These are phyloP conservation scores for Arthrocladium fulminans DNA, from an alignment of 2,329 filamentous ascomycete genomes.

Conservation along the genomic window DNA sequence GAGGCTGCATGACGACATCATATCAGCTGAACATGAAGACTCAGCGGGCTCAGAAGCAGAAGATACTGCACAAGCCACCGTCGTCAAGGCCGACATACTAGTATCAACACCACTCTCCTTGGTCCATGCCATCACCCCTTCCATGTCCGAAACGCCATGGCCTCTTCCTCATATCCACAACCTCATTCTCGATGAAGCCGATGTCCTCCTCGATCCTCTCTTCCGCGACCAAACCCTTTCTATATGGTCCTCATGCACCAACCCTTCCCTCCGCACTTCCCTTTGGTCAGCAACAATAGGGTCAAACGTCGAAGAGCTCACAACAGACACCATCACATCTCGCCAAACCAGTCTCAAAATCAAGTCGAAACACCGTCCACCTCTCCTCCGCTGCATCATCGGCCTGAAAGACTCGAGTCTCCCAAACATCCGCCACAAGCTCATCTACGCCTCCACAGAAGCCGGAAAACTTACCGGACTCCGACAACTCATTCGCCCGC, in stretches of 20 bases:
- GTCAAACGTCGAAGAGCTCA: slow-evolving; percentile 76
- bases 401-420: slow-evolving; percentile 93
- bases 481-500: slow-evolving; percentile 75
- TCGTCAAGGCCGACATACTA: slow-evolving; percentile 67
- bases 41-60: slow-evolving; percentile 33
- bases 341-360: slow-evolving; percentile 38
- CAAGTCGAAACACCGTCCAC: slow-evolving; percentile 28
- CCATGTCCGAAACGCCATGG: slow-evolving; percentile 30
- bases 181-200: slow-evolving; percentile 84
- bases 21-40: slow-evolving; percentile 30
- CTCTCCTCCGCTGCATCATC: slow-evolving; percentile 78
- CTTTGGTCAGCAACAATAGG: slow-evolving; percentile 98
- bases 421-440: slow-evolving; percentile 79
- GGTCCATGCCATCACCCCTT: slow-evolving; percentile 56
- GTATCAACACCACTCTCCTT: slow-evolving; percentile 73
- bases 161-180: slow-evolving; percentile 60
- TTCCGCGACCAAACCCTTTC: slow-evolving; percentile 82
- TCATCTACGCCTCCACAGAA: slow-evolving; percentile 86
- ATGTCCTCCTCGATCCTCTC: slow-evolving; percentile 82
- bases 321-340: slow-evolving; percentile 56
- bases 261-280: slow-evolving; percentile 60
- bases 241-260: slow-evolving; percentile 72
- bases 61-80: slow-evolving; percentile 25
- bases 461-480: slow-evolving; percentile 87
- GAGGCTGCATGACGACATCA: slow-evolving; percentile 42